Percentiles rank a stretch among this genome's conserved stretches.
These are phyloP conservation scores for Rhododendron kiyosumense DNA, from an alignment of 148 eudicot genomes.

Conservation along the genomic window DNA sequence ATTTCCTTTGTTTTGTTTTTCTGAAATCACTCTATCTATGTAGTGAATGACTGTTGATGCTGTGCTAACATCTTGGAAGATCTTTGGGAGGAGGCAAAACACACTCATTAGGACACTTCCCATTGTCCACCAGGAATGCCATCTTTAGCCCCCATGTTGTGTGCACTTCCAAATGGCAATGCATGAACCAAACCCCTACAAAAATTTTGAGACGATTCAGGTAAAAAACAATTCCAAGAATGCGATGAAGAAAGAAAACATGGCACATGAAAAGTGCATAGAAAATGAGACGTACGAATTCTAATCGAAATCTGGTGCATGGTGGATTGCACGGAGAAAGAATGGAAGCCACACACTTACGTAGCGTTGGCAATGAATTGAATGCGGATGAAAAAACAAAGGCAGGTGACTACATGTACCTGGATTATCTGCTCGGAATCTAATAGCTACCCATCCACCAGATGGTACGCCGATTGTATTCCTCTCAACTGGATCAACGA, in stretches of 20 bases:
- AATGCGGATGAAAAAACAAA: not conserved
- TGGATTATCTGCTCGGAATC: conserved; percentile 27
- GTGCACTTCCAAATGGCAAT: conserved; percentile 33
- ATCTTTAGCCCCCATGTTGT: conserved; percentile 43
- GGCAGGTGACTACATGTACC: not conserved
- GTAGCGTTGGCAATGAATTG: not conserved
- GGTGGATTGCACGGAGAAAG: no score
- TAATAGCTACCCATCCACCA: conserved; percentile 21
- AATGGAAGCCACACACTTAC: not conserved
- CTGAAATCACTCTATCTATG: not conserved
- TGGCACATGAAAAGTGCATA: not conserved
- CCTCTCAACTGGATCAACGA: conserved; percentile 22
- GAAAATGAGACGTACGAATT: not conserved
- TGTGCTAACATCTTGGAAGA: conserved; percentile 28
- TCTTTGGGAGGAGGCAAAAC: conserved; percentile 35
- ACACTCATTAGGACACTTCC: conserved; percentile 30
- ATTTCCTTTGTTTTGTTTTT: not conserved
- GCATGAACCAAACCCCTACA: conserved; percentile 29
- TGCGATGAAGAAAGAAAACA: not conserved
- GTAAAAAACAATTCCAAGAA: not conserved
- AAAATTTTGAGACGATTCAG: not conserved
- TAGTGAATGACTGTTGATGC: not conserved
- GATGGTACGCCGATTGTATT: conserved; percentile 22
- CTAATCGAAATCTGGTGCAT: no score
- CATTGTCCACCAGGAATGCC: conserved; percentile 39